Base-by-base conservation (phyloP, 129 eudicot species). In the Dittrichia graveolens region DNA sequence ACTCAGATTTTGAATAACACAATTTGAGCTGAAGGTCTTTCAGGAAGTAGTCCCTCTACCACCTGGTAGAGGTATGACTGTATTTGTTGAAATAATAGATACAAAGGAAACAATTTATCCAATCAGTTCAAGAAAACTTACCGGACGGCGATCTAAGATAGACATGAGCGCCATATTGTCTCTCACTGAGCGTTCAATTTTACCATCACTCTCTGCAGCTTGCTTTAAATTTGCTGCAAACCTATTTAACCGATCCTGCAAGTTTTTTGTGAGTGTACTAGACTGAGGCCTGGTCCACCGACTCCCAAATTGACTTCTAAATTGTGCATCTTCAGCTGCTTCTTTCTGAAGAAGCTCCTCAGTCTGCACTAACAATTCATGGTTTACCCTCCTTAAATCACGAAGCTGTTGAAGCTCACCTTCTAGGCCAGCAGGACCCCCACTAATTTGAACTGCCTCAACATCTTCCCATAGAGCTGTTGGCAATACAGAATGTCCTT, bases 271-370 rank as follows among this genome's bases (percentile, higher is more conserved):
- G 44, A 95, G 82, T 44, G 99, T 95, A 82, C 83, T 85, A 31
- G 97, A 95, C 61, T 90, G 99, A 45, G 96, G 96, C 76, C 99
- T 86, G 38, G 99, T 95, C 99, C 99, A 95, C 63, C 99, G 89
- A 19, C 88, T 84, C 65, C 99, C 99, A 78, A 90, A 94, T 65
- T 94, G 99, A 56, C 75, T 90, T 84, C 99, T 94, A 78, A 94
- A 94, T 16, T 94, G 99, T 61, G 87, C 82, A 75, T 94, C 99
- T 84, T 94, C 99, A n/a, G 90, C 84, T 47, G 96, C 94, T 81
- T 94, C 99, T 75, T 94, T 94, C 75, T 90, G 94, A 57, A 94
- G 78, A 58, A 88, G 88, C 83, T 94, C 99, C 81, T 94, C 99
- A 44, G 96, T 84, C 80, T 90, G 97, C 16, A 94, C 88, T 62